Evolutionary conservation across 176 grass and related monocot species (phyloP).

Genomic region (Carex cristatella): DNA sequence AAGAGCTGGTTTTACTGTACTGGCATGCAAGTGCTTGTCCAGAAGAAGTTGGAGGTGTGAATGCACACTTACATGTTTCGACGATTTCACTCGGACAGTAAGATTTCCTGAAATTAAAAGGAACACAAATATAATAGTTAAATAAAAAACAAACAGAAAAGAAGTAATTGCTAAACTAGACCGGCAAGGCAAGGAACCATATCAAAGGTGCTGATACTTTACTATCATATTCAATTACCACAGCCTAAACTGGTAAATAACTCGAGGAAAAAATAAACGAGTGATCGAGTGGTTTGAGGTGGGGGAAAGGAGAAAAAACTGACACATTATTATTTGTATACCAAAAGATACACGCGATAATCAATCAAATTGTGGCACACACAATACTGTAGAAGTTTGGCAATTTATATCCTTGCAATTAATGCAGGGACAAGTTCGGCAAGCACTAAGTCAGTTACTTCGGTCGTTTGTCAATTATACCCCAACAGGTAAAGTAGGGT

Average conservation of each 20-base stretch:
- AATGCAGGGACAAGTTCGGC: neutral
- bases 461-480: neutral
- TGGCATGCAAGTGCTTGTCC: slow-evolving; percentile 57
- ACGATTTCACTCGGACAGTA: slow-evolving; percentile 29
- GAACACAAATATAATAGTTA: neutral
- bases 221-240: neutral
- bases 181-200: neutral
- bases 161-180: neutral
- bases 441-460: neutral
- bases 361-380: neutral
- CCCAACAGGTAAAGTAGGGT: neutral
- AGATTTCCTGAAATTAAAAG: slow-evolving; percentile 41
- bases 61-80: slow-evolving; percentile 50
- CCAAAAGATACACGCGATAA: neutral
- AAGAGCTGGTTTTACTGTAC: slow-evolving; percentile 55
- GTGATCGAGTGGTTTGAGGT: neutral
- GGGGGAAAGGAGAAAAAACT: neutral
- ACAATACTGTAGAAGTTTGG: neutral
- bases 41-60: slow-evolving; percentile 58
- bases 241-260: neutral
- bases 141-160: neutral
- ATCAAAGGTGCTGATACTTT: neutral
- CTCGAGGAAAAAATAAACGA: neutral
- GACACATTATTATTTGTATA: neutral
- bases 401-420: neutral